These are phyloP conservation scores for Sarcodon aspratus DNA, from an alignment of 768 basidiomycete species.

Conservation along the genomic window DNA sequence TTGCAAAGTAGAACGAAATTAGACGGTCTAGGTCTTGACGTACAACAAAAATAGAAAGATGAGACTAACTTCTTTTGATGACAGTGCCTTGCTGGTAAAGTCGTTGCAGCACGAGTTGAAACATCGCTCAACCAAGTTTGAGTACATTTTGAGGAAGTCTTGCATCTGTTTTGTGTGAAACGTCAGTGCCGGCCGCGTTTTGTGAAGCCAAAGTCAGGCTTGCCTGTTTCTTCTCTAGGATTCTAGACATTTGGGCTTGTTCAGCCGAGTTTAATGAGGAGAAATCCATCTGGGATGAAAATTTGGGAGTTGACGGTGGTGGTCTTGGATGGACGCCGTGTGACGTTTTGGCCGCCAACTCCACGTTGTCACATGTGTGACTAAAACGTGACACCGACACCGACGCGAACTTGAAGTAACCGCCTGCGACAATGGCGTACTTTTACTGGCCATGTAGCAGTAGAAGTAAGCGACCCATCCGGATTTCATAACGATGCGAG, in stretches of 20 bases:
- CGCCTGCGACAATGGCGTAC: no score
- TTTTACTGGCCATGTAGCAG: no score
- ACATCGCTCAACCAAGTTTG: conserved; percentile 89
- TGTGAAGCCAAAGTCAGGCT: conserved; percentile 7
- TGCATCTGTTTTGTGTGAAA: conserved; percentile 61
- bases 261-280: conserved; percentile 82
- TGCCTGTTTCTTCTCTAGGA: conserved; percentile 97
- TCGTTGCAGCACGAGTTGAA: conserved; percentile 94
- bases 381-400: background rate
- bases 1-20: conserved; percentile 19
- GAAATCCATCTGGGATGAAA: conserved; percentile 61
- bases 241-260: conserved; percentile 90
- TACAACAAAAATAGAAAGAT: conserved; percentile 1
- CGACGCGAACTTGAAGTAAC: no score
- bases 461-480: no score
- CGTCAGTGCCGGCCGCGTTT: background rate
- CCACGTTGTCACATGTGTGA: background rate
- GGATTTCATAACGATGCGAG: no score
- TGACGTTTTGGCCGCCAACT: background rate
- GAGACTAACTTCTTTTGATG: conserved; percentile 72
- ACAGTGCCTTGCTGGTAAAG: conserved; percentile 90
- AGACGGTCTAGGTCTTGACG: background rate
- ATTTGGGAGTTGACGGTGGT: background rate
- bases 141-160: conserved; percentile 94
- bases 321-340: conserved; percentile 1